phyloP scores from a whole-genome alignment of 2,329 filamentous ascomycete genomes.

The Aspergillus flavus region DNA sequence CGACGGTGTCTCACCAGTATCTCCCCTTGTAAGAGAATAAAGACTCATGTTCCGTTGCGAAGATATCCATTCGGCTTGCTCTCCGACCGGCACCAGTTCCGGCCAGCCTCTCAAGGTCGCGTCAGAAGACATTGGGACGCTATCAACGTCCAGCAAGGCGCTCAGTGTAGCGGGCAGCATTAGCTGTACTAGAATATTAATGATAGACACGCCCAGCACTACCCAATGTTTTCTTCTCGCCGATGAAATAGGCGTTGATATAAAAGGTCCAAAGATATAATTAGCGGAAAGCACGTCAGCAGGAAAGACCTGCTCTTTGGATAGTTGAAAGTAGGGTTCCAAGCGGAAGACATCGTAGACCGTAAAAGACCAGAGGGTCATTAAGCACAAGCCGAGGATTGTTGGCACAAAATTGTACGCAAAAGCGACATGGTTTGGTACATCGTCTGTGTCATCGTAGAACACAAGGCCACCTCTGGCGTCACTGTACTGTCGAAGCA shows the following conservation, averaged over 20 bases:
- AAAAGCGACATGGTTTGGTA: not conserved
- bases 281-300: not conserved
- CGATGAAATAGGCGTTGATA: not conserved
- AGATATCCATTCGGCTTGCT: not conserved
- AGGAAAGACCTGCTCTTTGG: not conserved
- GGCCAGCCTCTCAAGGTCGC: conserved; percentile 1
- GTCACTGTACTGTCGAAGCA: not conserved
- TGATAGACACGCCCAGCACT: not conserved
- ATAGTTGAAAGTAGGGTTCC: conserved; percentile 1
- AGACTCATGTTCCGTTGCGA: not conserved
- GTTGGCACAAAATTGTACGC: not conserved
- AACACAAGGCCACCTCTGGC: not conserved
- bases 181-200: not conserved
- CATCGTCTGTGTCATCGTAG: not conserved
- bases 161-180: not conserved
- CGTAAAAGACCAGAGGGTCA: not conserved
- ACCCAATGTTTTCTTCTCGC: conserved; percentile 1
- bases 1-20: not conserved
- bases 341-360: not conserved
- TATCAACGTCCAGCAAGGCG: not conserved
- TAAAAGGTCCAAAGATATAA: not conserved
- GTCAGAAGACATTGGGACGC: not conserved
- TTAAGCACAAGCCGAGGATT: not conserved
- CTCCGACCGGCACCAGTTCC: not conserved
- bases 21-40: not conserved